phyloP scores from a whole-genome alignment of 2,329 filamentous ascomycete species.

The Botryotinia globosa region DNA sequence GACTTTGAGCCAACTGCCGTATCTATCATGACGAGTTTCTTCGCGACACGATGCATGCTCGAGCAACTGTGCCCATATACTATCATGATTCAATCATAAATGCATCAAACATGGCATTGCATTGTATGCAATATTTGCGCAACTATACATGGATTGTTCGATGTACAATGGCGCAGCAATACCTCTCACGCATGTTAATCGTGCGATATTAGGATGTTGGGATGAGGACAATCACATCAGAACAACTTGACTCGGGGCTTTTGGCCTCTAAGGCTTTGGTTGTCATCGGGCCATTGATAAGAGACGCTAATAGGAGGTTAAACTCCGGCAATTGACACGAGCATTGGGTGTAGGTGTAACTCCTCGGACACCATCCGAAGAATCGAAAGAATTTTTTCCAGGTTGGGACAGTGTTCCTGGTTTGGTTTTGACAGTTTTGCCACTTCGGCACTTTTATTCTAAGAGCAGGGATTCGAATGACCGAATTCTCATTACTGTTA shows the following conservation, averaged over 20 bases:
- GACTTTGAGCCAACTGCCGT: not conserved
- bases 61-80: not conserved
- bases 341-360: not conserved
- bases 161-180: not conserved
- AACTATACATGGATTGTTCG: not conserved
- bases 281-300: not conserved
- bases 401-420: not conserved
- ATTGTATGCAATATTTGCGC: not conserved
- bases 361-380: not conserved
- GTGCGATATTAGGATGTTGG: not conserved
- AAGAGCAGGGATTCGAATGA: not conserved
- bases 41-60: not conserved
- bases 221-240: not conserved
- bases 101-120: not conserved
- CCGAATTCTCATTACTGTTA: not conserved
- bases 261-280: not conserved
- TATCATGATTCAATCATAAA: not conserved
- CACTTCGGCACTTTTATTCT: not conserved
- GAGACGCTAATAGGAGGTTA: not conserved
- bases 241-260: not conserved
- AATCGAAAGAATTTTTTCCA: not conserved
- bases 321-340: not conserved
- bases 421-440: not conserved
- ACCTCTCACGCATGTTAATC: not conserved
- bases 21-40: not conserved